A percentile compares a stretch with the other conserved stretches of the same genome.
These are phyloP conservation scores for Lecanicillium sp. DNA, from an alignment of 2,329 filamentous ascomycete genomes.

Conservation along the genomic window DNA sequence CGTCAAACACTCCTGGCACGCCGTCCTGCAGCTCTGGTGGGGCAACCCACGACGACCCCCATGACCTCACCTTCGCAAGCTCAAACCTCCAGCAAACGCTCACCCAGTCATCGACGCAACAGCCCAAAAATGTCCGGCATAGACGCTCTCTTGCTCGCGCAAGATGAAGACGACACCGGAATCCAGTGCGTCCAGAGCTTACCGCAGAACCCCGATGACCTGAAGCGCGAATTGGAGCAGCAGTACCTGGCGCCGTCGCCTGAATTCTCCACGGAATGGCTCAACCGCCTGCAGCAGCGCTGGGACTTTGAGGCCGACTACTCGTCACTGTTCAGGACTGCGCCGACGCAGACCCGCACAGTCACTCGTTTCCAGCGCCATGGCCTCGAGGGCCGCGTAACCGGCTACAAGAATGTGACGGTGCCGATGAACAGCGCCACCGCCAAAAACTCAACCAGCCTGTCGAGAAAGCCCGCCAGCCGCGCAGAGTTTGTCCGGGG, in stretches of 20 bases:
- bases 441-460: conserved; percentile 89
- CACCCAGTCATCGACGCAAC: conserved; percentile 5
- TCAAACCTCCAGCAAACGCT: conserved; percentile 28
- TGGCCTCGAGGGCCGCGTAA: conserved; percentile 86
- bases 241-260: conserved; percentile 74
- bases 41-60: conserved; percentile 19
- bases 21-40: conserved; percentile 2
- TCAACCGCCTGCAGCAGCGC: conserved; percentile 78
- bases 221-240: conserved; percentile 65
- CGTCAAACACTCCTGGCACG: too few species aligned
- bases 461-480: conserved; percentile 76
- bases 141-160: conserved; percentile 24
- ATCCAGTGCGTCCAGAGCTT: conserved; percentile 8
- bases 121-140: conserved; percentile 23
- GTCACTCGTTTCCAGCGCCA: conserved; percentile 87
- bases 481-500: conserved; percentile 88
- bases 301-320: conserved; percentile 82
- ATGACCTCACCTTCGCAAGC: too few species aligned
- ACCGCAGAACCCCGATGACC: conserved; percentile 44
- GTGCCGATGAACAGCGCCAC: conserved; percentile 83
- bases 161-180: conserved; percentile 14
- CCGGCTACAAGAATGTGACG: conserved; percentile 89
- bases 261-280: conserved; percentile 75
- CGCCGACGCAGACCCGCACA: conserved; percentile 88
- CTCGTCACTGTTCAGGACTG: conserved; percentile 76